Evolutionary conservation across 768 basidiomycete genomes (phyloP).

Genomic region (Neoboletus subvelutipes): DNA sequence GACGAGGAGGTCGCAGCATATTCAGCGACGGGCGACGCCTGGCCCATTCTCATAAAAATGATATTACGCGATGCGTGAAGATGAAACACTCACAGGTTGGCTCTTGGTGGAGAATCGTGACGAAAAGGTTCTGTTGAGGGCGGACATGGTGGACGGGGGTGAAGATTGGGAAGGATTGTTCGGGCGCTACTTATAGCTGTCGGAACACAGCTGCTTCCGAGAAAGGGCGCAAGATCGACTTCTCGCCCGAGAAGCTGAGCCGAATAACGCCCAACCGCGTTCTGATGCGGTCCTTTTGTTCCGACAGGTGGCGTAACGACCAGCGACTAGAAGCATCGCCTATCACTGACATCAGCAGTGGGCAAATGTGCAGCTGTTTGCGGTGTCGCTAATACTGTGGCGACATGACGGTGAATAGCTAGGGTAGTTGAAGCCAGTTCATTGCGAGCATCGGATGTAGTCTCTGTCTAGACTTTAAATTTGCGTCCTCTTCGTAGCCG

Average conservation of each 20-base stretch:
- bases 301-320: conserved; percentile 3
- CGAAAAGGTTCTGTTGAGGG: conserved; percentile 29
- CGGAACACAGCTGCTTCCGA: conserved; percentile 12
- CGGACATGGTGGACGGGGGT: conserved; percentile 23
- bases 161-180: not conserved
- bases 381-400: too few relatives aligned
- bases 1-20: not conserved
- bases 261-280: conserved; percentile 19
- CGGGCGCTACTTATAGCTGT: conserved; percentile 28
- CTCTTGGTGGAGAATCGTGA: conserved; percentile 30
- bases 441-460: too few relatives aligned
- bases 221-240: conserved; percentile 13
- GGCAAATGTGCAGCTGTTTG: too few relatives aligned
- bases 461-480: too few relatives aligned
- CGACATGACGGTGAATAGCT: too few relatives aligned
- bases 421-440: too few relatives aligned
- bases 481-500: too few relatives aligned
- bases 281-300: conserved; percentile 5
- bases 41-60: conserved; percentile 2
- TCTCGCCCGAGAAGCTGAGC: conserved; percentile 13
- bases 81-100: conserved; percentile 22
- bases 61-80: not conserved
- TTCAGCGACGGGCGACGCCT: conserved; percentile 17
- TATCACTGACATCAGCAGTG: not conserved
- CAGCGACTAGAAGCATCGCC: not conserved